Evolutionary conservation across 2,329 filamentous ascomycete genomes (phyloP).

Genomic region (Curvularia eragrostidis): DNA sequence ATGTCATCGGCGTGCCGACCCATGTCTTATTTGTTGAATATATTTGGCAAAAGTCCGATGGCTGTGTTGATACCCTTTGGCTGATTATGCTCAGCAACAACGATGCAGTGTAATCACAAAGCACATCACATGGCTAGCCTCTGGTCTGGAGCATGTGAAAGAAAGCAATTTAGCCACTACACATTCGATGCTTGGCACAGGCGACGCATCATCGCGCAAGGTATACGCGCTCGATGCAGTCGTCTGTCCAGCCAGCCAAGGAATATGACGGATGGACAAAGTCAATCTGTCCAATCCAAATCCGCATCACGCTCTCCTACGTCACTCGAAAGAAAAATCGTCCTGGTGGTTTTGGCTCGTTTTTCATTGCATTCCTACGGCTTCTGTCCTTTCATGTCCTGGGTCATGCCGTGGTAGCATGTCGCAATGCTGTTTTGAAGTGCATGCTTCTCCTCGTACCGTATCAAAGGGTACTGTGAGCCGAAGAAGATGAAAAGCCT

Average conservation of each 20-base stretch:
- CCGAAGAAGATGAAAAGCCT: constrained; percentile 41
- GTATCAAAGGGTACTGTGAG: constrained; percentile 29
- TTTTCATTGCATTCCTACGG: constrained; percentile 38
- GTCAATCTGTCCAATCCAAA: not conserved
- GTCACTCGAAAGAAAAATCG: not conserved
- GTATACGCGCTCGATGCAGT: constrained; percentile 4
- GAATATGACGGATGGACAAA: not conserved
- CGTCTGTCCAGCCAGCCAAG: constrained; percentile 2
- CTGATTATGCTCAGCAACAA: not conserved
- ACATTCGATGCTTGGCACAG: constrained; percentile 21
- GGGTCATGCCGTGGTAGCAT: constrained; percentile 26
- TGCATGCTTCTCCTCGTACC: constrained; percentile 37
- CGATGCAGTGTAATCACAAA: not conserved
- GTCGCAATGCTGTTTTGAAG: constrained; percentile 39
- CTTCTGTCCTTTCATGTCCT: constrained; percentile 27
- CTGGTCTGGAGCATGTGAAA: constrained; percentile 9
- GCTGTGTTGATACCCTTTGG: not conserved
- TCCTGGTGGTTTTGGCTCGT: constrained; percentile 30
- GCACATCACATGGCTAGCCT: not conserved
- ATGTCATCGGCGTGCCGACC: not conserved
- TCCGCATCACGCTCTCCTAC: constrained; percentile 5
- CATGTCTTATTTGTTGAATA: not conserved
- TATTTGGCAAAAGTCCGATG: not conserved
- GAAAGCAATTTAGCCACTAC: constrained; percentile 4
- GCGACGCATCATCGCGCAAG: not conserved